Conservation (phyloP, 2,329 filamentous ascomycete species). For the Colletotrichum noveboracense region DNA sequence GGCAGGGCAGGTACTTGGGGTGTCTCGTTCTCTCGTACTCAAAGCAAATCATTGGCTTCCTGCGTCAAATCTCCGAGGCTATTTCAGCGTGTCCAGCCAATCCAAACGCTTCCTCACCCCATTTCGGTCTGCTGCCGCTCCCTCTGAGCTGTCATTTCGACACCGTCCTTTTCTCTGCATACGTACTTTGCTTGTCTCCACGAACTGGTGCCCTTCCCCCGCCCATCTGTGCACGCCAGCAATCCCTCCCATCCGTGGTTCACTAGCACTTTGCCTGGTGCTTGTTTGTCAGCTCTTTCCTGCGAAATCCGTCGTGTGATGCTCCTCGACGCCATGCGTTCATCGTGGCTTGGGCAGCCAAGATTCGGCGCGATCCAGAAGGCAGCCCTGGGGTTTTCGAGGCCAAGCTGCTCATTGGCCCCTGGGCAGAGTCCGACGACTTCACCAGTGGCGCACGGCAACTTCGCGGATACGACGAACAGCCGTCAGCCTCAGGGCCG, state of each 20-base stretch:
- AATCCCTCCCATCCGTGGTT: background rate
- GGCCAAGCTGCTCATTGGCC: background rate
- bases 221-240: background rate
- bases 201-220: background rate
- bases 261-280: background rate
- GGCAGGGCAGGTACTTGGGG: background rate
- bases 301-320: background rate
- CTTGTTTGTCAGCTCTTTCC: background rate
- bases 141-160: background rate
- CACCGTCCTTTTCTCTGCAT: background rate
- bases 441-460: background rate
- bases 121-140: background rate
- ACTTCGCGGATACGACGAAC: background rate
- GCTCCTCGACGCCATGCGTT: background rate
- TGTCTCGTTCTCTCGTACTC: background rate
- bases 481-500: background rate
- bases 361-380: background rate
- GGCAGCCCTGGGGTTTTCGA: background rate
- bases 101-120: background rate
- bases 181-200: background rate
- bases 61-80: constrained; percentile 17
- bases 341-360: background rate
- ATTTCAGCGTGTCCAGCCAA: background rate
- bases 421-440: background rate
- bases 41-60: constrained; percentile 10